Evolutionary conservation across 768 basidiomycete genomes (phyloP).

Genomic region (Phylloporus arenicola): DNA sequence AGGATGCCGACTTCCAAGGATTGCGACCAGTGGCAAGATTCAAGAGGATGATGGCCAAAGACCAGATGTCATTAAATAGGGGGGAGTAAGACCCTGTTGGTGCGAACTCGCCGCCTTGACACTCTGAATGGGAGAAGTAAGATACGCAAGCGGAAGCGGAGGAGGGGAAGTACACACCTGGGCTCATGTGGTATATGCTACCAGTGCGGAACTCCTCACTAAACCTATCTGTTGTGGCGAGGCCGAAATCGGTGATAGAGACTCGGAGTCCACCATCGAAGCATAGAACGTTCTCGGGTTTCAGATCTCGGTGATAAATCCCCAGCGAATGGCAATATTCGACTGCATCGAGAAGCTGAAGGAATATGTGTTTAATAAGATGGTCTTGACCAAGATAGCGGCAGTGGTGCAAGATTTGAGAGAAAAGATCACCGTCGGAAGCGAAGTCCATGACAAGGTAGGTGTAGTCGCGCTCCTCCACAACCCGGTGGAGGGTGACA

Average conservation of each 20-base stretch:
- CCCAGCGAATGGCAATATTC: constrained; percentile 88
- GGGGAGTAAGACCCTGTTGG: constrained; percentile 74
- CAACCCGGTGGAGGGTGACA: constrained; percentile 82
- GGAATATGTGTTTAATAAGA: constrained; percentile 84
- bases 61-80: constrained; percentile 91
- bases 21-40: constrained; percentile 94
- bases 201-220: constrained; percentile 91
- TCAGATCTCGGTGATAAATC: constrained; percentile 95
- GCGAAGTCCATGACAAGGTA: constrained; percentile 95
- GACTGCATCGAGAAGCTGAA: constrained; percentile 90
- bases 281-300: constrained; percentile 94
- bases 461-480: constrained; percentile 76
- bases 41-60: constrained; percentile 90
- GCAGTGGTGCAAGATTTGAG: constrained; percentile 72
- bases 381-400: constrained; percentile 80
- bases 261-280: constrained; percentile 71
- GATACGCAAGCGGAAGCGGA: constrained; percentile 8
- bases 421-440: constrained; percentile 85
- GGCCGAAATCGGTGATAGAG: constrained; percentile 91
- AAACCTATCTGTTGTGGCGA: constrained; percentile 81
- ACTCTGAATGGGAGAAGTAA: constrained; percentile 52
- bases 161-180: constrained; percentile 47
- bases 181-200: constrained; percentile 98
- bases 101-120: constrained; percentile 68
- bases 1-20: constrained; percentile 89